Conservation (phyloP, 495 filamentous ascomycete species). For the Penicillium daleae region DNA sequence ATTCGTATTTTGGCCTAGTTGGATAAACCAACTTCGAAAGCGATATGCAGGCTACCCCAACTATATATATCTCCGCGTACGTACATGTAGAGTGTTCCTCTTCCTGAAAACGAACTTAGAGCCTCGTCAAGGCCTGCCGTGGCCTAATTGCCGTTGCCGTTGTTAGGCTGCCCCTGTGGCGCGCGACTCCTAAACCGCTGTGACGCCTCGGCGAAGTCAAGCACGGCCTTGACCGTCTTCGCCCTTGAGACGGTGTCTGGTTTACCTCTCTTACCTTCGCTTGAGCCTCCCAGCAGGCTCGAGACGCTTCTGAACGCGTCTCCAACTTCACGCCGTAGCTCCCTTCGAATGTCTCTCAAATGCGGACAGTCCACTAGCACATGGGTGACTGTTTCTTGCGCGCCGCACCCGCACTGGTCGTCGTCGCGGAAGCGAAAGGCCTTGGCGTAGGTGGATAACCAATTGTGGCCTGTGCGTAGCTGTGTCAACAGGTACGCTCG, state of each 20-base stretch:
- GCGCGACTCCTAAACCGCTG: not conserved
- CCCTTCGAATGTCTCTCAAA: not conserved
- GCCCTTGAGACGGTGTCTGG: not conserved
- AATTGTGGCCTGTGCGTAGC: not conserved
- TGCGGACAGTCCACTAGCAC: not conserved
- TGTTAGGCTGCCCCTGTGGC: not conserved
- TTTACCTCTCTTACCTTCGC: not conserved
- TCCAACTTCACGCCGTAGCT: not conserved
- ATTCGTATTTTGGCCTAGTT: too few relatives aligned
- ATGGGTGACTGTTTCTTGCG: not conserved
- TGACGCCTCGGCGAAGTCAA: constrained; percentile 2
- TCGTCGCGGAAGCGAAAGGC: not conserved
- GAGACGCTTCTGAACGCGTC: not conserved
- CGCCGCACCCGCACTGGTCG: not conserved
- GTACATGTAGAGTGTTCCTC: not conserved
- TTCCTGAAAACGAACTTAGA: not conserved
- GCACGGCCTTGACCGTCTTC: not conserved
- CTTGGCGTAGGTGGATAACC: constrained; percentile 1
- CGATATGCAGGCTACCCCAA: not conserved
- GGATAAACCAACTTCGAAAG: too few relatives aligned
- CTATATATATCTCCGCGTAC: not conserved
- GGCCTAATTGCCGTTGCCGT: not conserved
- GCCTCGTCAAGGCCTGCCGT: not conserved
- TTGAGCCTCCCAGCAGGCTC: not conserved
- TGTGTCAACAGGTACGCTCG: not conserved